Conservation (phyloP, 768 basidiomycete species). For the Leccinum variicolor region DNA sequence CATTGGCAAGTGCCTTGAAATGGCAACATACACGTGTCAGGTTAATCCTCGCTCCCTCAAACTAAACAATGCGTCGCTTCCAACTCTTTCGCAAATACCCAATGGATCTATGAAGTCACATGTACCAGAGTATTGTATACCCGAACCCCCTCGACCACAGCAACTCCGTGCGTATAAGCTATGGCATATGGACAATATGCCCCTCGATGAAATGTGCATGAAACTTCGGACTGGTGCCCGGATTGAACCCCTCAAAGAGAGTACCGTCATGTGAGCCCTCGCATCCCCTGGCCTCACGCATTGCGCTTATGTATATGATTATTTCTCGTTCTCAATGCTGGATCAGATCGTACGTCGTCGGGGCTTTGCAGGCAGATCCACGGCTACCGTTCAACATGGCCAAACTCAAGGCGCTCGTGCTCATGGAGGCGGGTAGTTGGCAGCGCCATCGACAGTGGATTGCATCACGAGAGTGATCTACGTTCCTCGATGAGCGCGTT, state of each 20-base stretch:
- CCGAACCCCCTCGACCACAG: constrained; percentile 33
- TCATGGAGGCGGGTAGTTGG: constrained; percentile 42
- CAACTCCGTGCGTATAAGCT: constrained; percentile 43
- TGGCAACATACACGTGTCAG: constrained; percentile 25
- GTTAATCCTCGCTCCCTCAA: constrained; percentile 18
- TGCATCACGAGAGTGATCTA: constrained; percentile 17
- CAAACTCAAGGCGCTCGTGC: constrained; percentile 35
- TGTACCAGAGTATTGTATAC: constrained; percentile 25
- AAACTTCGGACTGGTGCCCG: constrained; percentile 28
- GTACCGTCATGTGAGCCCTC: constrained; percentile 44
- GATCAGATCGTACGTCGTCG: constrained; percentile 41
- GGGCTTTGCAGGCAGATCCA: constrained; percentile 39
- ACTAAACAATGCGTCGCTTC: not conserved
- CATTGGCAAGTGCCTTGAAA: constrained; percentile 15
- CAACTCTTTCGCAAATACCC: not conserved
- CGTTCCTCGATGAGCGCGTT: not conserved
- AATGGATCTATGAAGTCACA: not conserved
- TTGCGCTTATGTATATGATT: not conserved
- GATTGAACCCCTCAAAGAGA: constrained; percentile 41
- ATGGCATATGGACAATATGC: constrained; percentile 37
- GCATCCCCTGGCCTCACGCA: not conserved
- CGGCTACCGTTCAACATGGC: constrained; percentile 35
- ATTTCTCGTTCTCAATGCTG: not conserved
- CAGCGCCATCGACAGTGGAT: constrained; percentile 39
- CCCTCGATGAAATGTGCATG: constrained; percentile 39